Base-by-base conservation (phyloP, 176 grass and related monocot genomes). In the Themeda triandra region DNA sequence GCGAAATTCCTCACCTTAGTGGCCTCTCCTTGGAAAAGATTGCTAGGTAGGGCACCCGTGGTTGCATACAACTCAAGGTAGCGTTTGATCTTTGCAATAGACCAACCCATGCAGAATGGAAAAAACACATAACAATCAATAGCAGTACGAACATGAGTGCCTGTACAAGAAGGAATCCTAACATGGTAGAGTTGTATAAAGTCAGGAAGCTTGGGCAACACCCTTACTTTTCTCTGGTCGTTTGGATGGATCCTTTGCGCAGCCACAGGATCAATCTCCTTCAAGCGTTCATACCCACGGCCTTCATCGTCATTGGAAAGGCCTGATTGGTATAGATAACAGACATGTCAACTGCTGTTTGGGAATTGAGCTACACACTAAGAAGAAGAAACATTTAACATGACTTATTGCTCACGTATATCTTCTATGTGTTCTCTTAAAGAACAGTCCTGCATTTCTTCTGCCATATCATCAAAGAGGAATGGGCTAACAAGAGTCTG, bases 221-320 rank as follows among this genome's bases (percentile, higher is more conserved):
- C 10, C 46, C 53, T 80, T 84, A 94, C 95, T 87, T 92, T 98
- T 88, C 92, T 88, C 48, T 94, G 88, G 79, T 96, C 90, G 69
- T 99, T 99, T 18, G 93, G 93, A 76, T 99, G 91, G 75, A 99
- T 91, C 82, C 93, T 91, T 62, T 89, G 92, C 0, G 93, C 93
- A 1, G 96, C 89, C 28, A 91, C 67, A 73, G 86, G 91, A 78
- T 96, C 91, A n/a, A 96, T 87, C 69, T 92, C 84, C 88, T 88
- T 94, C 40, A 96, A 82, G 8, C 21, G 63, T 42, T 96, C 91
- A 31, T 92, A 96, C 14, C 84, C 69, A 17, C 63, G 28, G 42
- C 35, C 37, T 87, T 62, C 81, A 88, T 86, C 92, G 63, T 66
- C 73, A 81, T 51, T 82, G 30, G 23, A 41, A 83, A 89, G 60